Base-by-base conservation (phyloP, 352 stramenopile species). In the Globisporangium abappressorium region DNA sequence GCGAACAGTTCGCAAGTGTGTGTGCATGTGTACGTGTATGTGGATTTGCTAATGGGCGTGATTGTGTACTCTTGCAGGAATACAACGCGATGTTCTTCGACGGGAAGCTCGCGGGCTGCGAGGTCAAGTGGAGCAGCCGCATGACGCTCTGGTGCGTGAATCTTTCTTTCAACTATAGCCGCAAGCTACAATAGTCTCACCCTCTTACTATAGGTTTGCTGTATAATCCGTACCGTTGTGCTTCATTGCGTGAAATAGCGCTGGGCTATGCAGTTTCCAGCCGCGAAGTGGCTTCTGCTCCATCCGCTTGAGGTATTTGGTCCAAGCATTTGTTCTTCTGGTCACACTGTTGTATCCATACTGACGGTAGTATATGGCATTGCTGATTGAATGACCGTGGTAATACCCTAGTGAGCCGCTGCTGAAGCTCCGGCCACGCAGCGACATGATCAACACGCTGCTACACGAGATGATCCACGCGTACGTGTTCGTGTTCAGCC, bases 391-490 rank as follows among this genome's bases (percentile, higher is more conserved):
- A 0, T 7, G 41, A 7, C 5, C 11, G 15, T 49, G 15, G 64
- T 8, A 22, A 46, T 36, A 11, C 14, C 30, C 30, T 15, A 94
- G 85, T 73, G 84, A 95, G 64, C 86, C 90, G 33, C 67, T 96
- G 53, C 79, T 96, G 3, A 89, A 90, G 66, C 82, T 96, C 60
- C 86, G 89, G 7, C 86, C 87, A 33, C 81, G 89, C 1, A 84
- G 84, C 46, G 90, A 97, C 65, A 74, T 94, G 61, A 79, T 97
- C 60, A 96, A 97, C 62, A 96, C 90, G 53, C 73, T 96, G 28
- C 63, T 97, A 85, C 90, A 97, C 65, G 90, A 97, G 66, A 96
- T 96, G 89, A 95, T 97, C 63, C 90, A 97, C 71, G 90, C 90
- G 20, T 97, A 82, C 69, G 75, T 96, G 53, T 97, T 97, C 54